Evolutionary conservation across 1,139 yeast genomes (phyloP), one percentile per base, ranked within the genome.

Genomic region (Diutina pseudorugosa): DNA sequence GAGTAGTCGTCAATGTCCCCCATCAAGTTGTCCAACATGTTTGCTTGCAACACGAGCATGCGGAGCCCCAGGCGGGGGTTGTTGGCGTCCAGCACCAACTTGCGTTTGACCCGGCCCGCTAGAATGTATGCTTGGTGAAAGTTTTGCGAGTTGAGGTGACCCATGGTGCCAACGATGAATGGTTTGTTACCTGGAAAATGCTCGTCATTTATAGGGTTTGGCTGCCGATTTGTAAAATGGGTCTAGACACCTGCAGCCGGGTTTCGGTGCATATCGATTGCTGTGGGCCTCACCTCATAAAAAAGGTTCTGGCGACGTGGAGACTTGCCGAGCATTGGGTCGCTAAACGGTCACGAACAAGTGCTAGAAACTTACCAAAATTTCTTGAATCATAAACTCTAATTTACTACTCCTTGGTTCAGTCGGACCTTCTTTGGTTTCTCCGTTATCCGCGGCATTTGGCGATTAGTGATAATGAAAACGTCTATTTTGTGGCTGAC

Each of bases 11-110:
- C 59, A 42, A 73, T 72, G 56, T 67, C 67, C 59, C 81, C 90
- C 80, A 85, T 82, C 50, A 86, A 63, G 57, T 73, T 74, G 62
- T 86, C 95, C 55, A 86, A 72, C 71, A 86, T 69, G 65, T 85
- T 86, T 19, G 94, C 93, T 65, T 86, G 94, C 40, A 81, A 76
- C 3, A 86, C 91, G 51, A 86, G 72, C 50, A 73, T 68, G 55
- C 89, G 73, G 53, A 86, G 71, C 55, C 81, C 71, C 47, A 83
- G 79, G 58, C 82, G 85, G 7, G 78, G 77, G 57, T 76, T 75
- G 41, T 77, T 64, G 3, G 91, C 91, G 62, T 84, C 90, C 55
- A 67, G 73, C 44, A 87, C 79, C 41, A 86, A 76, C 68, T 84
- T 85, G 43, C 76, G 62, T 62, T 87, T 79, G 14, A 86, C 94